Base-by-base conservation (phyloP, 495 filamentous ascomycete genomes). In the Hypoxylon perforatum region DNA sequence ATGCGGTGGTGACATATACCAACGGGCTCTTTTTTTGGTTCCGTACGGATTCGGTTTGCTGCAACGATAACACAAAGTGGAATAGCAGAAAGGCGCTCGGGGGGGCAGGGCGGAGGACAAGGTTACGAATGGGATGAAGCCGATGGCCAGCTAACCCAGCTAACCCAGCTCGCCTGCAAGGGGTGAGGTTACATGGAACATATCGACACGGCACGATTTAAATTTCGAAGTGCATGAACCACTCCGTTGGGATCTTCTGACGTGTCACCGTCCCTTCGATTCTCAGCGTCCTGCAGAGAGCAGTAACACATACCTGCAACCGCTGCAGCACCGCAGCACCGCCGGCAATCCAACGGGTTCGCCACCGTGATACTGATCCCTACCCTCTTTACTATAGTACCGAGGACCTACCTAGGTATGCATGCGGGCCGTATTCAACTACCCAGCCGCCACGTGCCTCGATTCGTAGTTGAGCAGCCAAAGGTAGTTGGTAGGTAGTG, bases 221-320 rank as follows among this genome's bases (percentile, higher is more conserved):
- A 55, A 48, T 55, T 62, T 42, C 23, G n/a, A 50, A 57, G 12
- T 49, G 60, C 61, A 50, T 64, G 61, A 64, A 64, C 61, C 61
- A 64, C 53, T 52, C 61, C 47, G 53, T 33, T 53, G 61, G 61
- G 53, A 57, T 57, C 53, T 57, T 57, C 53, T 51, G 61, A 64
- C 61, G 61, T 64, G 53, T 57, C 51, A 64, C 19, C n/a, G 25
- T 49, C 60, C 23, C 45, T 46, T 23, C 46, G 44, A 51, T 44
- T 9, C 30, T 10, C 52, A 41, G 10, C 17, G 36, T 17, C 42
- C 21, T 50, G 38, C 45, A 18, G 33, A 49, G 35, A 33, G 33
- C 45, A 42, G 48, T 22, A 49, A 38, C 28, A 28, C 25, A 41
- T 17, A 41, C 19, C 41, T 53, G 54, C 41, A 36, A 14, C n/a